Evolutionary conservation across 352 stramenopile species (phyloP), one percentile per base, ranked within the genome.

Genomic region (Phytophthora litchii): DNA sequence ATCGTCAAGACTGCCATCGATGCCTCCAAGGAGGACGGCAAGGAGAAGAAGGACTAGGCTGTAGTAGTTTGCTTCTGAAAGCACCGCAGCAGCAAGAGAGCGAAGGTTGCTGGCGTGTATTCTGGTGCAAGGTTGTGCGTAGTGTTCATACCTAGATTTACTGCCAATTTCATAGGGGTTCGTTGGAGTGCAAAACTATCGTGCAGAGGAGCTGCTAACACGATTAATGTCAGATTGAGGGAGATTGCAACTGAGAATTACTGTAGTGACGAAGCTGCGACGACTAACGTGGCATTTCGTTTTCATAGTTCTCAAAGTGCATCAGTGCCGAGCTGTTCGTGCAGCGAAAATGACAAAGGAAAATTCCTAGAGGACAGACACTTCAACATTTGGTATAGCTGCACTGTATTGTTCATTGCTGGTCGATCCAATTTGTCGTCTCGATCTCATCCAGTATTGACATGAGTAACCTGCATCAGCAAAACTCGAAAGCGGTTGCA

Each of bases 41-140:
- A 93, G 67, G 53, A 73, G 21, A 93, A 93, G 70, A 65, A 67
- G 45, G 84, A 93, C 48, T 93, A 89, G 46, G 48, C 16, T 57
- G 27, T 36, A 49, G 38, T 58, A 69, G 35, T 40, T 48, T 49
- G 29, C 44, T 12, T 13, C 42, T 36, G 31, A 62, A 35, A 29
- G 35, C 36, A 54, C 41, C 20, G 21, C 35, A 48, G 54, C 40
- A 59, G 20, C 34, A 48, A 20, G 16, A 41, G 11, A 40, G 40
- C 12, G 41, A 50, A 16, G 20, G 47, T 42, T 54, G 46, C 54
- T 53, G 36, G 54, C 29, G 38, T 54, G 41, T 50, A 44, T 44
- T 60, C 10, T 38, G 52, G 31, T 41, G 27, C 27, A 25, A 56
- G 48, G 61, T 54, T 20, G 19, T 63, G 44, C 35, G 34, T 67